These are phyloP conservation scores for Cronartium ribicola DNA, from an alignment of 1,284 basidiomycete genomes.

Conservation along the genomic window DNA sequence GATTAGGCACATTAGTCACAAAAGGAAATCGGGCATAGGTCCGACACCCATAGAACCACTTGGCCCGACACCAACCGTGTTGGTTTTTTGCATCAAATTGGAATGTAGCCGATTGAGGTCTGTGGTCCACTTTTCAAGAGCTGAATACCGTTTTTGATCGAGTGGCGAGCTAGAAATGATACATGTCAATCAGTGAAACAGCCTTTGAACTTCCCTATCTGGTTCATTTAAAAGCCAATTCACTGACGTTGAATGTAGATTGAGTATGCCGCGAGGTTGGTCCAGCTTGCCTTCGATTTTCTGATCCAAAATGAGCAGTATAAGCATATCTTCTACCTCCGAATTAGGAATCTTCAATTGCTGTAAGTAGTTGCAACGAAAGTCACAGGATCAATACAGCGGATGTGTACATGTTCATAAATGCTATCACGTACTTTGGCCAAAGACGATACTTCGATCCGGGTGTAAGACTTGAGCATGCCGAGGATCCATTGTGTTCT, in stretches of 20 bases:
- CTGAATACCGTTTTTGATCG: constrained; percentile 74
- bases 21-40: background rate
- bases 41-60: background rate
- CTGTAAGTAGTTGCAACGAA: constrained; percentile 54
- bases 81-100: constrained; percentile 64
- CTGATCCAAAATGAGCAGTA: constrained; percentile 88
- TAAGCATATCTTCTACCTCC: constrained; percentile 88
- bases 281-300: constrained; percentile 93
- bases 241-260: constrained; percentile 62
- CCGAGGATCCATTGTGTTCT: constrained; percentile 51
- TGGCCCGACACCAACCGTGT: background rate
- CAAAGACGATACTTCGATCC: constrained; percentile 47
- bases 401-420: background rate
- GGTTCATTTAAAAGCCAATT: too few species aligned
- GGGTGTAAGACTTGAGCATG: constrained; percentile 49
- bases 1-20: too few species aligned
- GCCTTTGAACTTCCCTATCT: background rate
- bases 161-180: constrained; percentile 65
- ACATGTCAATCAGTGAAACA: constrained; percentile 34
- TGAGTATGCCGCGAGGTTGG: constrained; percentile 84
- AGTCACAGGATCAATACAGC: background rate
- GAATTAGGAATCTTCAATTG: constrained; percentile 82
- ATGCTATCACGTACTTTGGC: constrained; percentile 30
- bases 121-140: constrained; percentile 73
- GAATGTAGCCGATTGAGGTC: constrained; percentile 68